Base-by-base conservation (phyloP, 2,329 filamentous ascomycete genomes). In the Fusarium begoniae region DNA sequence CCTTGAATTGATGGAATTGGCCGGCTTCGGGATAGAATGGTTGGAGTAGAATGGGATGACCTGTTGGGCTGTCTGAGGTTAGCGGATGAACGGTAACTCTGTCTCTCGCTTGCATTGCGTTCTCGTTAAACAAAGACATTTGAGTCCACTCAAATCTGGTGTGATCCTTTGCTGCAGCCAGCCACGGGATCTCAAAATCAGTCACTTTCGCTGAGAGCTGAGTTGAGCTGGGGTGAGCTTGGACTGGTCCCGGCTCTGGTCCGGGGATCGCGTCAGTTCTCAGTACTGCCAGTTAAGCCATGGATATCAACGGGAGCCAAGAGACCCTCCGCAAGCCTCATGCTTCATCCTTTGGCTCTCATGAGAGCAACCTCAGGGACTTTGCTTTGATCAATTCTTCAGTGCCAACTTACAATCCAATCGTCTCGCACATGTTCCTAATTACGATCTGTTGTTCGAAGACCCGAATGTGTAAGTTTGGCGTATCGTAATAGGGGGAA, bases 21-120 rank as follows among this genome's bases (percentile, higher is more conserved):
- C 71, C 75, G 66, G 73, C 68, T 71, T 75, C 63, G 63, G 71
- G 70, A 74, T 69, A 47, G 44, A 43, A 62, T 40, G 70, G 66
- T 67, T 68, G 41, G 30, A 41, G 41, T 28, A 61, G 45, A 44
- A 35, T 32, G 51, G 47, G 48, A 70, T 61, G 56, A 40, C 56
- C 44, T 63, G 40, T 69, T 59, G 69, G 61, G 63, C 51, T 70
- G 66, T 67, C 63, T 72, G 62, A 66, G 66, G 75, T 77, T 70
- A 77, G 75, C 72, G 75, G 51, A 59, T 66, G 47, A 40, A 26
- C 45, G 24, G 66, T 61, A 43, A 51, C 41, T 70, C 53, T 70
- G 67, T 65, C 41, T 58, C 53, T 55, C 56, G 50, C 38, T 70
- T 71, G 54, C 63, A 32, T 66, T 61, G 64, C 53, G 32, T 56